Evolutionary conservation across 495 filamentous ascomycete genomes (phyloP).

Genomic region (Annulohypoxylon stygium): DNA sequence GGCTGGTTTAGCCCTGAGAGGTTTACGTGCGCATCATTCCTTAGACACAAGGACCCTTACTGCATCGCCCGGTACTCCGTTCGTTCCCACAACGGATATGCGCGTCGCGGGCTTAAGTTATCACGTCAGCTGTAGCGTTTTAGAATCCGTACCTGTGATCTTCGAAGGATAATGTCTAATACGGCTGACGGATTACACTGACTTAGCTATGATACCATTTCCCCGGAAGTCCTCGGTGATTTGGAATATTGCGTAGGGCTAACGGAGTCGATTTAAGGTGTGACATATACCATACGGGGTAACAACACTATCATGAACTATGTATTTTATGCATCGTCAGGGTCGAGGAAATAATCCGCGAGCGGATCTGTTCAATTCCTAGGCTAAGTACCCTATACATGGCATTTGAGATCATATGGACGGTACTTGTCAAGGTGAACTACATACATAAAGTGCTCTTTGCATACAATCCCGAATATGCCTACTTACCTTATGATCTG

Average conservation of each 20-base stretch:
- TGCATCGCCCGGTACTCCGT: conserved; percentile 18
- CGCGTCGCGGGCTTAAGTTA: conserved; percentile 14
- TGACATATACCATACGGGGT: background rate
- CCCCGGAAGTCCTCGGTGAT: background rate
- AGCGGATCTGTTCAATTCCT: conserved; percentile 12
- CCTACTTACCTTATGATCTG: conserved; percentile 26
- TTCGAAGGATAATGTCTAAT: conserved; percentile 10
- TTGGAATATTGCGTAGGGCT: background rate
- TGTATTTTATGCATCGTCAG: conserved; percentile 7
- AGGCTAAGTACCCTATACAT: conserved; percentile 2
- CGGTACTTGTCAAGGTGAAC: background rate
- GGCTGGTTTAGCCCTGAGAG: background rate
- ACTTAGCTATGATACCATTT: background rate
- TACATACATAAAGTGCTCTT: background rate
- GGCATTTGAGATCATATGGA: background rate
- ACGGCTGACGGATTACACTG: conserved; percentile 1
- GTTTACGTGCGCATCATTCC: conserved; percentile 14
- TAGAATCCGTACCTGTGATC: conserved; percentile 10
- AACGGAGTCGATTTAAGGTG: background rate
- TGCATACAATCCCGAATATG: conserved; percentile 25
- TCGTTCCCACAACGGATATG: conserved; percentile 13
- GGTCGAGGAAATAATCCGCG: conserved; percentile 39
- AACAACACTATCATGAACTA: background rate
- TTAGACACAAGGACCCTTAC: conserved; percentile 17
- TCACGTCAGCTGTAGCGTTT: conserved; percentile 25